Base-by-base conservation (phyloP, 306 rosid genomes). In the Ammopiptanthus mongolicus region DNA sequence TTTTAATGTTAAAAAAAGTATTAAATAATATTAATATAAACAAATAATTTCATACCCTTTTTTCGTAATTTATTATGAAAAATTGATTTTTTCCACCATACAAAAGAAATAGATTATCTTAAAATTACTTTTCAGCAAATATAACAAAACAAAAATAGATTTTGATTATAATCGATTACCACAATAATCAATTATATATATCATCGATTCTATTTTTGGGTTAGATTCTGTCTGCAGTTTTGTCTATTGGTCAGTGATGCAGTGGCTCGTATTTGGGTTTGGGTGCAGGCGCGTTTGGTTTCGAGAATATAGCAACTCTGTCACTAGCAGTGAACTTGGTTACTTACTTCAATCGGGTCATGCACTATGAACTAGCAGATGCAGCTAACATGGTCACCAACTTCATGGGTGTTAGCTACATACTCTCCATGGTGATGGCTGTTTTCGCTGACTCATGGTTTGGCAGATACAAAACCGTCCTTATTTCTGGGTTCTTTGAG, bases 371-470 rank as follows among this genome's bases (percentile, higher is more conserved):
- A 8, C 44, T 93, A 51, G 64, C 97, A 10, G 97, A 91, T 76
- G 93, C 96, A 0, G 94, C 97, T 28, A 91, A 91, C 78, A 77
- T 80, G 77, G 85, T 93, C 5, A 91, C 98, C 28, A 87, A 93
- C 75, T 89, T 4, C 58, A 66, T 81, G 86, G 98, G 94, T 8
- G 84, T 91, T 1, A 28, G 87, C 57, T 91, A 85, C 72, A 87
- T 89, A 3, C 92, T 93, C 77, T 81, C 92, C 70, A 87, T 91
- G 71, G 14, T 78, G 6, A 77, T 87, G 65, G 98, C 91, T 10
- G 11, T 87, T 56, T 57, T 93, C 1, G 97, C 98, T 1, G 98
- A 93, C 77, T 83, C 85, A 0, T 86, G 65, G 82, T 19, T 93
- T 17, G 98, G 92, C 80, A 83, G 98, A 80, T 84, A 81, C 87